Conservation (phyloP, 2,329 filamentous ascomycete genomes). For the Fusarium sp. region DNA sequence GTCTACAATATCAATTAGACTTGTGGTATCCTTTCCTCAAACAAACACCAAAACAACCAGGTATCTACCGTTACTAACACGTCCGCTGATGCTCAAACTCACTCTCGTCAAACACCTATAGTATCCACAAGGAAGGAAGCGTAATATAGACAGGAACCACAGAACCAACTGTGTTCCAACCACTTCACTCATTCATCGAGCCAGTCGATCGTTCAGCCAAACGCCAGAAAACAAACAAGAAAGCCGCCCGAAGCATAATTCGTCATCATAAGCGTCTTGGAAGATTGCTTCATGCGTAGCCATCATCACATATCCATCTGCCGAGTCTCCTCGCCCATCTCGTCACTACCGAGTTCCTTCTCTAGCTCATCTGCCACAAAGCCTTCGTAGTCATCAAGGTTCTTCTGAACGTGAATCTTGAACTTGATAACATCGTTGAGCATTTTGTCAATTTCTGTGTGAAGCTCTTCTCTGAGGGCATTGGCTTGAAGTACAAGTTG, state of each 20-base stretch:
- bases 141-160: constrained; percentile 31
- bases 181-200: constrained; percentile 6
- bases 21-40: constrained; percentile 39
- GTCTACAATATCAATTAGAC: constrained; percentile 10
- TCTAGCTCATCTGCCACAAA: constrained; percentile 96
- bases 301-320: constrained; percentile 56
- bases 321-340: constrained; percentile 66
- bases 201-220: constrained; percentile 27
- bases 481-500: constrained; percentile 88
- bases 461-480: constrained; percentile 92
- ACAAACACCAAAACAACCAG: constrained; percentile 39
- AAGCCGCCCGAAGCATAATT: constrained; percentile 34
- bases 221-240: constrained; percentile 39
- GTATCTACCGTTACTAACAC: constrained; percentile 36
- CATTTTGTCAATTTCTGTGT: constrained; percentile 96
- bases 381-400: constrained; percentile 91
- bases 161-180: constrained; percentile 28
- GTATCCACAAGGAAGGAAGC: constrained; percentile 27
- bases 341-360: constrained; percentile 78
- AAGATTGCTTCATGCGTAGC: constrained; percentile 31
- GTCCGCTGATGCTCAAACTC: constrained; percentile 17
- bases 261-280: constrained; percentile 44
- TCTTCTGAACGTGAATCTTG: constrained; percentile 96
- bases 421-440: constrained; percentile 98
- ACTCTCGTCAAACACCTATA: constrained; percentile 17